These are phyloP conservation scores for Penicillium antarcticum DNA, from an alignment of 495 filamentous ascomycete genomes.

Conservation along the genomic window DNA sequence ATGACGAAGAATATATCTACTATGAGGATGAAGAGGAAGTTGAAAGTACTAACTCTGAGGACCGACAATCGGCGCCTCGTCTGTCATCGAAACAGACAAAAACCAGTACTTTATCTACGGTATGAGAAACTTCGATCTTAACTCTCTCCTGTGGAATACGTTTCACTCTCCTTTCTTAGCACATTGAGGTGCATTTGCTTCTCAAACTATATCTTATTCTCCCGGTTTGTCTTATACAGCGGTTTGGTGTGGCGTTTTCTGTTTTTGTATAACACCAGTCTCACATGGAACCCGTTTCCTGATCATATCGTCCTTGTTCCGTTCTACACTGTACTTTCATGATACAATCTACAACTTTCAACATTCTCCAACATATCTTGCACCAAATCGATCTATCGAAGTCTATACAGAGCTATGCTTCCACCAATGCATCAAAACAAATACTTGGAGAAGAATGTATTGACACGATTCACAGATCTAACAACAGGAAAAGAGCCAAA, in stretches of 20 bases:
- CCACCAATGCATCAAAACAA: background rate
- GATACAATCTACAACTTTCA: background rate
- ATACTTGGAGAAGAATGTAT: background rate
- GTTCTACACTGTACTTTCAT: background rate
- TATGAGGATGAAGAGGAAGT: constrained; percentile 35
- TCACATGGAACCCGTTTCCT: constrained; percentile 11
- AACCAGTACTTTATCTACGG: constrained; percentile 12
- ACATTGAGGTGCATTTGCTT: background rate
- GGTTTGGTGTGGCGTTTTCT: constrained; percentile 23
- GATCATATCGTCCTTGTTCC: background rate
- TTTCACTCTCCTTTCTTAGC: background rate
- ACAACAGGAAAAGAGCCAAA: background rate
- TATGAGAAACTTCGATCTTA: background rate
- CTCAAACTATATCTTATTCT: background rate
- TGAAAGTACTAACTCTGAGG: background rate
- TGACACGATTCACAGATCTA: background rate
- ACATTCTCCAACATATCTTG: too few species aligned
- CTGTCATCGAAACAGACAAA: constrained; percentile 8
- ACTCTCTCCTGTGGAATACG: background rate
- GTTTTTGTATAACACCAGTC: constrained; percentile 25
- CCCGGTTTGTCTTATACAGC: constrained; percentile 19
- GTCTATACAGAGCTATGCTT: background rate
- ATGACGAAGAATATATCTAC: constrained; percentile 40
- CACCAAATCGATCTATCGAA: background rate
- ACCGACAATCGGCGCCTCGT: background rate